A percentile compares a stretch with the other conserved stretches of the same genome.
These are phyloP conservation scores for Venturia nashicola DNA, from an alignment of 2,329 filamentous ascomycete genomes.

Conservation along the genomic window DNA sequence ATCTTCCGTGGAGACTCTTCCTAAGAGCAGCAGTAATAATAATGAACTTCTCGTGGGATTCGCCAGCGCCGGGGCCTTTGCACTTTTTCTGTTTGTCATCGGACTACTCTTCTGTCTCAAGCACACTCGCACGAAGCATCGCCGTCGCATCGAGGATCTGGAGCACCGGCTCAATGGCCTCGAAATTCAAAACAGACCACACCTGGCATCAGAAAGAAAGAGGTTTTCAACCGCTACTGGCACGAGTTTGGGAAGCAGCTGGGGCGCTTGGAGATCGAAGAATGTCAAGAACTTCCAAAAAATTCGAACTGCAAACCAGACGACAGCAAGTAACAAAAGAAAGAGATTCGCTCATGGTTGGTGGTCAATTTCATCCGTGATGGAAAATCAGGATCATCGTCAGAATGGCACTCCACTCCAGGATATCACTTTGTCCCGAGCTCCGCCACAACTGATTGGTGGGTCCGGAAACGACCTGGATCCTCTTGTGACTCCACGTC, in stretches of 20 bases:
- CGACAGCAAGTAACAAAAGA: neutral
- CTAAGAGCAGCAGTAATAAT: neutral
- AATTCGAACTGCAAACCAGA: neutral
- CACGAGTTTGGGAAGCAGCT: neutral
- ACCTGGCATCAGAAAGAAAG: neutral
- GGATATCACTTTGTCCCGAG: no score
- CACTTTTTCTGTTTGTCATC: neutral
- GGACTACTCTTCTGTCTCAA: conserved; percentile 1
- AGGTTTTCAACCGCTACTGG: neutral
- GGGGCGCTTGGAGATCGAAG: neutral
- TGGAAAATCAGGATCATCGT: neutral
- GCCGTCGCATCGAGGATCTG: neutral
- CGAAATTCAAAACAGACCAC: neutral
- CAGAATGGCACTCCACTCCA: neutral
- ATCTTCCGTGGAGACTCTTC: neutral
- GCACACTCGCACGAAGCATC: neutral
- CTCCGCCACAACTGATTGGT: neutral
- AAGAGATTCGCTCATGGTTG: neutral
- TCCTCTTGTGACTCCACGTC: neutral
- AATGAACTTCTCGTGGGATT: neutral
- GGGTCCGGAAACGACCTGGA: neutral
- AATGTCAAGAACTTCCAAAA: neutral
- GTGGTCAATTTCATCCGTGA: neutral
- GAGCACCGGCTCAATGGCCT: neutral
- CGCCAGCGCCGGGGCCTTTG: neutral